Base-by-base conservation (phyloP, 352 stramenopile species). In the Pythium pyrilobum region DNA sequence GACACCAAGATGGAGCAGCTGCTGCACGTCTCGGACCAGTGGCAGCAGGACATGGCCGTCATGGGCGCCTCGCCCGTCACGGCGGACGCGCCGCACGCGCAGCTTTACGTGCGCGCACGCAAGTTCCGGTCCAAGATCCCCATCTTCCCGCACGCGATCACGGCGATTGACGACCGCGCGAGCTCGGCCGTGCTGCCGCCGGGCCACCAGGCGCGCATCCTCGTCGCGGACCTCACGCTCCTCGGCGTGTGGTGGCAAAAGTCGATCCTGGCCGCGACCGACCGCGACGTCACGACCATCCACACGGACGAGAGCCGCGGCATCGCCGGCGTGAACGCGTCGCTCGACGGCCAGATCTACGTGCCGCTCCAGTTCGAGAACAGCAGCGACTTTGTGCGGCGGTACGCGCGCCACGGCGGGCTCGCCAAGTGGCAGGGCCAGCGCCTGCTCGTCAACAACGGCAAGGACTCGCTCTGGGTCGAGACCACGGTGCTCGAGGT, bases 231-330 rank as follows among this genome's bases (percentile, higher is more conserved):
- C 54, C 41, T 66, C 10, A 59, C 55, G 16, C 36, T 72, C 9
- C 52, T 87, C 4, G 80, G 80, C 1, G 46, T 90, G 2, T 90
- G 80, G 77, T 87, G 75, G 77, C 75, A 84, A 31, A 87, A 87
- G 29, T 62, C 71, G 0, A 59, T 88, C 7, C 61, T 78, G 32
- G 72, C 71, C 7, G 56, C 71, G 1, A 77, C 75, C 0, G 71
- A 88, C 24, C 49, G 74, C 45, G 80, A 87, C 31, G 71, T 88
- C 27, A 73, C 67, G 32, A 85, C 71, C 2, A 50, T 75, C 16
- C 77, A 89, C 43, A 71, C 74, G 3, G 77, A 89, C 39, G 77
- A 80, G 16, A 70, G 34, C 40, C 72, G 70, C 11, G 68, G 68
- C 2, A 72, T 85, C 18, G 38, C 64, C 8, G 67, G 62, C 3